A percentile compares a stretch with the other conserved stretches of the same genome.
Conservation (phyloP, 768 basidiomycete genomes). For the Chalciporus sphaerocephalus region DNA sequence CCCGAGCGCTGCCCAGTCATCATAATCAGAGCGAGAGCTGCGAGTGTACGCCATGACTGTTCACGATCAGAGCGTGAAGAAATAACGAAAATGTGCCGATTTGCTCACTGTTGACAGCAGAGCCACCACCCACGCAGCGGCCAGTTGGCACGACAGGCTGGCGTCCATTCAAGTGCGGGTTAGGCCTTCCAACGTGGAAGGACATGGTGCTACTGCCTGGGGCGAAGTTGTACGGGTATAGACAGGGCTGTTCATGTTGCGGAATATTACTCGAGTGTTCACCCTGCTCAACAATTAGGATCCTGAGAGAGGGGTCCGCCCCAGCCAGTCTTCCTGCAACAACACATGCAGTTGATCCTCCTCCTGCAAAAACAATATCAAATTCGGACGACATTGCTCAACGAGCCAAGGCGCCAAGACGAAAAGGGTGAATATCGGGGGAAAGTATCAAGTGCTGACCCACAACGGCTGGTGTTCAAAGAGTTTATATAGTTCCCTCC, state of each 20-base stretch:
- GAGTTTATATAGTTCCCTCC: no score
- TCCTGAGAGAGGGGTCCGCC: slow-evolving; percentile 24
- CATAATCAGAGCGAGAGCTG: slow-evolving; percentile 26
- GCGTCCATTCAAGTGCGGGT: slow-evolving; percentile 14
- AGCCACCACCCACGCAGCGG: slow-evolving; percentile 25
- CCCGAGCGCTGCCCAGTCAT: slow-evolving; percentile 23
- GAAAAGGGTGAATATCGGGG: no score
- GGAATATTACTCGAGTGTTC: slow-evolving; percentile 17
- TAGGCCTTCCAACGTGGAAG: slow-evolving; percentile 9
- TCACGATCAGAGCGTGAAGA: not conserved
- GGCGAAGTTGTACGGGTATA: slow-evolving; percentile 13
- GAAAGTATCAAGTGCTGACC: no score
- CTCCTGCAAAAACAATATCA: not conserved
- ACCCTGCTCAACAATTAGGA: slow-evolving; percentile 27
- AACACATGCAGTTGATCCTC: slow-evolving; percentile 28
- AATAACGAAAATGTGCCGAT: not conserved
- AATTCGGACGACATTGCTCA: not conserved
- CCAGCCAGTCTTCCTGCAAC: slow-evolving; percentile 24
- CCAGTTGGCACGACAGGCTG: slow-evolving; percentile 14
- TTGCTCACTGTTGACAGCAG: slow-evolving; percentile 19
- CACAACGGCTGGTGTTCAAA: no score
- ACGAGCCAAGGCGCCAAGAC: no score
- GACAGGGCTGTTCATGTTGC: slow-evolving; percentile 20
- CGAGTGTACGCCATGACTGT: slow-evolving; percentile 21
- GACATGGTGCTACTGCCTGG: slow-evolving; percentile 17